phyloP scores from a whole-genome alignment of 2,329 filamentous ascomycete genomes.

The Mariannaea elegans region DNA sequence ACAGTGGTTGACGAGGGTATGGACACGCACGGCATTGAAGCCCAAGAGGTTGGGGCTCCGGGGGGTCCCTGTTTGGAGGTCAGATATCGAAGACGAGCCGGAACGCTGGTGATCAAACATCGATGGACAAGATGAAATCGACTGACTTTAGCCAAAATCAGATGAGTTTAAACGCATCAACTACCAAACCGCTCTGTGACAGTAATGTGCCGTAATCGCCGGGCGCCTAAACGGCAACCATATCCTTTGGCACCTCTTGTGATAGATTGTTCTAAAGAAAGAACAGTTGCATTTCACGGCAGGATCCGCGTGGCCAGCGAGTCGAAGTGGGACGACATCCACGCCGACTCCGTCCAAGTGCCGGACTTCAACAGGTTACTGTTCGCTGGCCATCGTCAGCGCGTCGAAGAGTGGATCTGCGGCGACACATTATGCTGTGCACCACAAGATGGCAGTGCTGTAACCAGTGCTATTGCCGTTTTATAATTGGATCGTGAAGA shows the following conservation, averaged over 20 bases:
- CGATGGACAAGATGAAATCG: slow-evolving; percentile 23
- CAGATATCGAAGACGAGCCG: not conserved
- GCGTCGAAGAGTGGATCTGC: not conserved
- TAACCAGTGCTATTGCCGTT: too few species aligned
- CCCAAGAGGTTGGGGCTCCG: not conserved
- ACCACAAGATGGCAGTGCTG: too few species aligned
- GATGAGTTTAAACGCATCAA: not conserved
- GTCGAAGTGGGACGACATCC: slow-evolving; percentile 7
- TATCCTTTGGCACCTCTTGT: not conserved
- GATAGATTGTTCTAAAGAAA: slow-evolving; percentile 16
- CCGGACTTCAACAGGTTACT: not conserved
- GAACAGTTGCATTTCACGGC: not conserved
- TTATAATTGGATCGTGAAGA: too few species aligned
- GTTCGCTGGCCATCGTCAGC: slow-evolving; percentile 12
- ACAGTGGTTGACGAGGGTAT: not conserved
- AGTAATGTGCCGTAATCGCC: slow-evolving; percentile 10
- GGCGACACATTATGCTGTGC: not conserved
- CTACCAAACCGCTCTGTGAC: not conserved
- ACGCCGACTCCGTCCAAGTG: not conserved
- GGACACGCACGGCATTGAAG: not conserved
- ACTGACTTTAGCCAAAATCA: slow-evolving; percentile 24
- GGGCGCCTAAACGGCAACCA: slow-evolving; percentile 14
- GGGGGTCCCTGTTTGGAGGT: not conserved
- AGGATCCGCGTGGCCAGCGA: slow-evolving; percentile 8
- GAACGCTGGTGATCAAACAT: not conserved